Conservation (phyloP, 352 stramenopile genomes). For the Detonula confervacea region DNA sequence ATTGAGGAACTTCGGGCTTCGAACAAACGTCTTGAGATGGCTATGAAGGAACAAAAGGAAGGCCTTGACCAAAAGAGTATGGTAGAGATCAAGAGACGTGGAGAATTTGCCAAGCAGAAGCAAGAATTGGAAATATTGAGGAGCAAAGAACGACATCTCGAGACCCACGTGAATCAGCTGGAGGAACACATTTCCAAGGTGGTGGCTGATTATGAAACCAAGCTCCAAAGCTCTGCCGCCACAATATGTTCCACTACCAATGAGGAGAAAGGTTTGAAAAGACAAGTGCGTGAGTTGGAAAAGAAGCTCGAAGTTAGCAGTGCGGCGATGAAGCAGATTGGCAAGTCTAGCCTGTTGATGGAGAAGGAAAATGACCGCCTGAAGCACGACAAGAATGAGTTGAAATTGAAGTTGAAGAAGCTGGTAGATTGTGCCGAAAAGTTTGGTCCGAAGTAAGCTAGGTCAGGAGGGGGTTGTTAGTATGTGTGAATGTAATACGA, state of each 20-base stretch:
- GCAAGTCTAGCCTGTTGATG: slow-evolving; percentile 52
- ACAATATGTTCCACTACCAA: slow-evolving; percentile 28
- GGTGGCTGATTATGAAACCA: slow-evolving; percentile 48
- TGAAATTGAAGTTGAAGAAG: slow-evolving; percentile 53
- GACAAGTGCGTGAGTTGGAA: slow-evolving; percentile 44
- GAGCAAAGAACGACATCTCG: slow-evolving; percentile 50
- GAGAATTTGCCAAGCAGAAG: slow-evolving; percentile 49
- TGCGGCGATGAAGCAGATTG: slow-evolving; percentile 53
- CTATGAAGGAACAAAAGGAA: slow-evolving; percentile 40
- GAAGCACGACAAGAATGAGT: slow-evolving; percentile 51
- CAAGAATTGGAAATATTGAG: slow-evolving; percentile 36
- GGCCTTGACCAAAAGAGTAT: slow-evolving; percentile 43
- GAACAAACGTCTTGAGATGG: slow-evolving; percentile 31
- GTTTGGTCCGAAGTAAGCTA: slow-evolving; percentile 16
- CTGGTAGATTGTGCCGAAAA: slow-evolving; percentile 53
- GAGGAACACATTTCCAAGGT: slow-evolving; percentile 51
- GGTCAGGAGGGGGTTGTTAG: no score
- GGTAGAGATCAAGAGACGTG: slow-evolving; percentile 51
- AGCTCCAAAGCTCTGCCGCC: no score
- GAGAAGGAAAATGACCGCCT: slow-evolving; percentile 54
- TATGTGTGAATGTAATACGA: no score
- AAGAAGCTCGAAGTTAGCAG: slow-evolving; percentile 55
- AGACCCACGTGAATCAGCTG: slow-evolving; percentile 43
- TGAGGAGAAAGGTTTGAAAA: slow-evolving; percentile 29
- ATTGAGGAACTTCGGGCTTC: slow-evolving; percentile 29